These are phyloP conservation scores for Phytophthora colocasiae DNA, from an alignment of 352 stramenopile species.

Conservation along the genomic window DNA sequence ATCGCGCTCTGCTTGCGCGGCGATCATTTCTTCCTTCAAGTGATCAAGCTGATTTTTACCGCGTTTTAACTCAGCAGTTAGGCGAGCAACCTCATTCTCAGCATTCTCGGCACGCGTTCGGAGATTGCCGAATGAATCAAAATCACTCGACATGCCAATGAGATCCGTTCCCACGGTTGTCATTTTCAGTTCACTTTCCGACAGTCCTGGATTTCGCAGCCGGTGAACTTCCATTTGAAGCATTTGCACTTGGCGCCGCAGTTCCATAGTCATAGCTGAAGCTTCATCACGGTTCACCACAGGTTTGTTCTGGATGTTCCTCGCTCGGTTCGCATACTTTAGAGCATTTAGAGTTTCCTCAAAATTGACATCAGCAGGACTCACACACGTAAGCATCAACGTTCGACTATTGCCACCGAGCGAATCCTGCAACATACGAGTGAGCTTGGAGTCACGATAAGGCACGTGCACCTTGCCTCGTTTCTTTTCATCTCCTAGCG, in stretches of 20 bases:
- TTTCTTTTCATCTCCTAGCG: conserved; percentile 93
- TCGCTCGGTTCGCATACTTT: conserved; percentile 92
- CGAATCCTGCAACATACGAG: conserved; percentile 93
- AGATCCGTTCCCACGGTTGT: conserved; percentile 63
- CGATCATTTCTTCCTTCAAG: conserved; percentile 89
- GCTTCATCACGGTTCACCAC: conserved; percentile 88
- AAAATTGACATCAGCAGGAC: conserved; percentile 91
- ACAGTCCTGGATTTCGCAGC: conserved; percentile 81
- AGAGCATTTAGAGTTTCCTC: conserved; percentile 93
- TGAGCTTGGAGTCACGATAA: conserved; percentile 96
- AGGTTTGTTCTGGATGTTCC: conserved; percentile 92
- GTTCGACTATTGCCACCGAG: conserved; percentile 93
- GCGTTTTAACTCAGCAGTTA: conserved; percentile 82
- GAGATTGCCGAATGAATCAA: conserved; percentile 81
- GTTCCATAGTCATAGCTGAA: conserved; percentile 73
- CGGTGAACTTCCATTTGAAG: conserved; percentile 86
- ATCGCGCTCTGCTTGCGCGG: conserved; percentile 82
- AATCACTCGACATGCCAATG: conserved; percentile 73
- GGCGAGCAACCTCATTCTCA: conserved; percentile 77
- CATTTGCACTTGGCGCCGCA: conserved; percentile 81
- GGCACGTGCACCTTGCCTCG: conserved; percentile 92
- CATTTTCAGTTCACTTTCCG: conserved; percentile 81
- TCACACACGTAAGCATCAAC: conserved; percentile 94
- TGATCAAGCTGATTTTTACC: conserved; percentile 79
- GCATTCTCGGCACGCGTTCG: conserved; percentile 77